Evolutionary conservation across 2,329 filamentous ascomycete species (phyloP), one percentile per base, ranked within the genome.

Genomic region (Fusarium guadeloupense): DNA sequence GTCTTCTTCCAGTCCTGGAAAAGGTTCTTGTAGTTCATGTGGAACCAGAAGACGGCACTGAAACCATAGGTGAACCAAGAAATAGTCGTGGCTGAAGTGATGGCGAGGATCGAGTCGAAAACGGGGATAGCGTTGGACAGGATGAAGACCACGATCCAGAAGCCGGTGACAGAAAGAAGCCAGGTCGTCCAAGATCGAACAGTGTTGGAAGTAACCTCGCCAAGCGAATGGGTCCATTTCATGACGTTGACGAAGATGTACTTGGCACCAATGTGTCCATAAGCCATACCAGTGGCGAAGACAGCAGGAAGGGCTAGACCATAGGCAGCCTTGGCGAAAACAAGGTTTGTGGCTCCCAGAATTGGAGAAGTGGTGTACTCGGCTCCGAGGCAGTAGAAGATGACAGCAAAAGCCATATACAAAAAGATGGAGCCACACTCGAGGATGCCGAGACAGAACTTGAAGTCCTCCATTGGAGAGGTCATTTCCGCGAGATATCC

Each of bases 81-180:
- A 9, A 71, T 66, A 6, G 68, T 70, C 1, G 67, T 71, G 4
- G 70, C 66, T 0, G 67, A 69, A 1, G 67, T 68, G 5, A 72
- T 71, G 1, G 66, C 63, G 14, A 72, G 61, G 10, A 72, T 71
- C 0, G 69, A 71, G 20, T 71, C 68, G 20, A 72, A 72, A 1
- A 71, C 60, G 2, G 70, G 70, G 12, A 72, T 71, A 7, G 64
- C 69, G 28, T 71, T 72, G 6, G 69, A 72, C 9, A 72, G 44
- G 7, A 66, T 64, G 4, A 72, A 72, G 4, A 66, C 58, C 2
- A 71, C 31, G 6, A 72, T 31, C 69, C 68, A 71, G 30, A 71
- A 71, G 1, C 46, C 35, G 10, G 59, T 70, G 1, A 70, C 66
- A 2, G 60, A 69, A 4, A 42, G 51, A 2, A 73, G 17, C 70